Evolutionary conservation across 208 protist genomes (phyloP).

Genomic region (Wallacemonas collosoma): DNA sequence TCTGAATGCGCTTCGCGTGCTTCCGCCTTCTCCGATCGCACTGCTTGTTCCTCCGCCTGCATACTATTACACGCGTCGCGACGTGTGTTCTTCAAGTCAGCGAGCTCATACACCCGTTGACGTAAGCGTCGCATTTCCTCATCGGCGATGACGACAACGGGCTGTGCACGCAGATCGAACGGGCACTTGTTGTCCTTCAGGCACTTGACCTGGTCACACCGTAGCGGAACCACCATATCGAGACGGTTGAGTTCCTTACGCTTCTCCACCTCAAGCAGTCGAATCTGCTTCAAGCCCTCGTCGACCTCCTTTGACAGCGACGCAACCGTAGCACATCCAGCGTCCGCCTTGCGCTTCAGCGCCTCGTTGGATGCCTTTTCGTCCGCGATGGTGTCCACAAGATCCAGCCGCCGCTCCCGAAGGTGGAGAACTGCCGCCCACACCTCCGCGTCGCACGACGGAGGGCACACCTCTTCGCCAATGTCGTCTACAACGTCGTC

Average conservation of each 20-base stretch:
- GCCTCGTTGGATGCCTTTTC: conserved; percentile 41
- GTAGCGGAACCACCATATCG: conserved; percentile 87
- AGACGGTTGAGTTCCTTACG: conserved; percentile 95
- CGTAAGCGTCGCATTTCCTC: conserved; percentile 62
- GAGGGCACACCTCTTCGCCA: conserved; percentile 92
- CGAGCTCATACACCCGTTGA: conserved; percentile 77
- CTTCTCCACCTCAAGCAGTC: conserved; percentile 93
- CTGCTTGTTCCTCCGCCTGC: conserved; percentile 57
- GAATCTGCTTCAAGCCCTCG: conserved; percentile 84
- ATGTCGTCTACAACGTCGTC: conserved; percentile 90
- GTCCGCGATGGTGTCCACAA: conserved; percentile 83
- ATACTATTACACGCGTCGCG: conserved; percentile 55
- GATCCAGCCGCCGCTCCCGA: conserved; percentile 91
- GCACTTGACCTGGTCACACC: conserved; percentile 83
- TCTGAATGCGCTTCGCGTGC: conserved; percentile 66
- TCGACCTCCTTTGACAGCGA: conserved; percentile 60
- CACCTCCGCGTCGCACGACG: conserved; percentile 75
- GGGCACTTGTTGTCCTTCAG: conserved; percentile 54
- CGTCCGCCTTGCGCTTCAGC: conserved; percentile 42
- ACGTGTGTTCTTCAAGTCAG: conserved; percentile 69
- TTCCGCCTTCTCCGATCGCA: conserved; percentile 70
- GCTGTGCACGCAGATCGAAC: conserved; percentile 39
- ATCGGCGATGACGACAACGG: conserved; percentile 83
- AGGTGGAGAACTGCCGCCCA: conserved; percentile 90
- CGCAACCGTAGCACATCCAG: conserved; percentile 30